Conservation (phyloP, 352 stramenopile genomes). For the Thraustochytrium sp. region DNA sequence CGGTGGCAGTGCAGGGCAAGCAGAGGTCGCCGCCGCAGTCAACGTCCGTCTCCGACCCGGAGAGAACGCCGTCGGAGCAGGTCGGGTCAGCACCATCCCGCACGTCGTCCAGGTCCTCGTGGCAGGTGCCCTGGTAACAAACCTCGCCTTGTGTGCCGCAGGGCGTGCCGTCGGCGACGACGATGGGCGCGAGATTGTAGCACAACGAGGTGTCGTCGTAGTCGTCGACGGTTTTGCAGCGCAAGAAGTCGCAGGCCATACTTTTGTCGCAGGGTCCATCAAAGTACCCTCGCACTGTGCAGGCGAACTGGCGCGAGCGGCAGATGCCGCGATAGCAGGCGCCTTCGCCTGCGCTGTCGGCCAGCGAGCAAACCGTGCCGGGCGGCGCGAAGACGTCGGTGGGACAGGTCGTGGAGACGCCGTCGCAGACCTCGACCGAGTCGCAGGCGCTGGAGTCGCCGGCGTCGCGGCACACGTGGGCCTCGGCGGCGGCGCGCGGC, state of each 20-base stretch:
- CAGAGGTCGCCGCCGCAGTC: conserved; percentile 9
- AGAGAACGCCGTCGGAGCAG: not conserved
- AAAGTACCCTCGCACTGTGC: not conserved
- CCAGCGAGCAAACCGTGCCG: not conserved
- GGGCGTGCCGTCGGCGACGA: not conserved
- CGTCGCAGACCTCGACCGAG: not conserved
- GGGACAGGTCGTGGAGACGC: not conserved
- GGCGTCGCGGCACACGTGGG: not conserved
- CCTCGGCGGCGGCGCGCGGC: not conserved
- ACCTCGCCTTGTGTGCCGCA: not conserved
- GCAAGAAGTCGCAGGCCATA: not conserved
- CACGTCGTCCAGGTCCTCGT: not conserved
- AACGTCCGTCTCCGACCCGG: conserved; percentile 20
- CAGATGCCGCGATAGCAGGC: not conserved
- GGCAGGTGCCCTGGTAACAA: conserved; percentile 20
- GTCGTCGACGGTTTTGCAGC: not conserved
- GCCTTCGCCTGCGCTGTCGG: not conserved
- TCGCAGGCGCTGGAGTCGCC: conserved; percentile 8
- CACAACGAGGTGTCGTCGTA: not conserved
- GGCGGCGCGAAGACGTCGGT: not conserved
- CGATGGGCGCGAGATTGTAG: conserved; percentile 14
- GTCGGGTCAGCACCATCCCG: not conserved
- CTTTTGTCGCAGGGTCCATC: not conserved
- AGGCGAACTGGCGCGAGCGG: not conserved
- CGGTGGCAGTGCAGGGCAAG: not conserved